A percentile compares a stretch with the other conserved stretches of the same genome.
These are phyloP conservation scores for Didymella sp. DNA, from an alignment of 2,329 filamentous ascomycete species.

Conservation along the genomic window DNA sequence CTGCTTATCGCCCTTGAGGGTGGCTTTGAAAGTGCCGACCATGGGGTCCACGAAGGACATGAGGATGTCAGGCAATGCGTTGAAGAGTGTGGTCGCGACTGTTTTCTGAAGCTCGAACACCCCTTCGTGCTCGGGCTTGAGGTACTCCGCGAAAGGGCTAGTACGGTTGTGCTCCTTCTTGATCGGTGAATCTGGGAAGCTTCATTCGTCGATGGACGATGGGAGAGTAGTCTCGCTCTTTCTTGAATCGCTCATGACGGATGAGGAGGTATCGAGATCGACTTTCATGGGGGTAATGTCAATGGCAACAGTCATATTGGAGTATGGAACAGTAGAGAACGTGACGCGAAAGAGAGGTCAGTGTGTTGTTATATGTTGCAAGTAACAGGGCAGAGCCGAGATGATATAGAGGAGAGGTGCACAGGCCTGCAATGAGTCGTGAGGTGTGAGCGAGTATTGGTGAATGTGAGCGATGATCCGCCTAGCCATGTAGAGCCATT, in stretches of 20 bases:
- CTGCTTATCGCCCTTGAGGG: conserved; percentile 20
- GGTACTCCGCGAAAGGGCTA: conserved; percentile 16
- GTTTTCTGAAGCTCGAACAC: conserved; percentile 26
- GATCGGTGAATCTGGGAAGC: background rate
- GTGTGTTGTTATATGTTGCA: background rate
- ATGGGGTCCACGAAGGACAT: conserved; percentile 21
- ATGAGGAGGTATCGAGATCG: background rate
- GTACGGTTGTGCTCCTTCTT: conserved; percentile 10
- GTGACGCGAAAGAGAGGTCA: background rate
- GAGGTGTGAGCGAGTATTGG: background rate
- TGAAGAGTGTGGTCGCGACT: conserved; percentile 25
- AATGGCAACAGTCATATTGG: background rate
- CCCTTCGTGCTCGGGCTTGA: background rate
- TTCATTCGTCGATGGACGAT: conserved; percentile 4
- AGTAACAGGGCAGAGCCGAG: background rate
- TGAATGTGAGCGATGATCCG: conserved; percentile 2
- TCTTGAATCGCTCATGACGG: background rate
- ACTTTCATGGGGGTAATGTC: background rate
- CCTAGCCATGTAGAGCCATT: no score
- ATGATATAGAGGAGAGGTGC: background rate
- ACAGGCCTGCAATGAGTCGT: background rate
- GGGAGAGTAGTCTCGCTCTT: background rate
- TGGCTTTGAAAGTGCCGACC: conserved; percentile 22
- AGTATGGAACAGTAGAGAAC: background rate
- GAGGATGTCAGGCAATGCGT: conserved; percentile 10